phyloP scores from a whole-genome alignment of 805 yeast genomes.

The Brettanomyces anomalus region DNA sequence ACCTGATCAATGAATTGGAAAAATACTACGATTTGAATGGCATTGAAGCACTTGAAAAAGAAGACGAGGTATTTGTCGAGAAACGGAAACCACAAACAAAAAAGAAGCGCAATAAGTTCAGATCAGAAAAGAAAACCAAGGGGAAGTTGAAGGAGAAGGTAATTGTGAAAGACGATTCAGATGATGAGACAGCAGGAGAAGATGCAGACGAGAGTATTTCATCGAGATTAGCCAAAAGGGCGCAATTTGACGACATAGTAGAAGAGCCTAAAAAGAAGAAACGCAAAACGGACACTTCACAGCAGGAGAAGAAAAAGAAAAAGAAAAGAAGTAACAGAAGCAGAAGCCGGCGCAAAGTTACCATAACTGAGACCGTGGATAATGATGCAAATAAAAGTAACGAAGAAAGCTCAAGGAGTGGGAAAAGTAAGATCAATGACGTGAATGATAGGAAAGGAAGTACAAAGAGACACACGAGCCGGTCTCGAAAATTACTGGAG shows the following conservation, averaged over 20 bases:
- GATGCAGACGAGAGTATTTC: background rate
- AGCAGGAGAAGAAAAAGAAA: background rate
- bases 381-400: no score
- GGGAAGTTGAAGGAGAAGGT: background rate
- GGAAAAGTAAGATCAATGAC: background rate
- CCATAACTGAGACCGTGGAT: background rate
- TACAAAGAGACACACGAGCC: background rate
- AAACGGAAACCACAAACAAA: background rate
- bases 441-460: background rate
- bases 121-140: background rate
- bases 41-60: slow-evolving; percentile 15
- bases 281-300: background rate
- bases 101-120: background rate
- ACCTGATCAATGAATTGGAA: slow-evolving; percentile 12
- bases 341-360: background rate
- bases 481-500: background rate
- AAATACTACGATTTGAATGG: slow-evolving; percentile 22
- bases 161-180: background rate
- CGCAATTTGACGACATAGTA: background rate
- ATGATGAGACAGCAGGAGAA: background rate
- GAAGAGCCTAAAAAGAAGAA: background rate
- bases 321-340: background rate
- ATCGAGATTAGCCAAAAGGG: slow-evolving; percentile 5
- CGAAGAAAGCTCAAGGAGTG: no score
- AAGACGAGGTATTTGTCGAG: slow-evolving; percentile 3